Percentiles rank a stretch among this genome's conserved stretches.
phyloP scores from a whole-genome alignment of 2,329 filamentous ascomycete species.

The Xylariaceae sp. region DNA sequence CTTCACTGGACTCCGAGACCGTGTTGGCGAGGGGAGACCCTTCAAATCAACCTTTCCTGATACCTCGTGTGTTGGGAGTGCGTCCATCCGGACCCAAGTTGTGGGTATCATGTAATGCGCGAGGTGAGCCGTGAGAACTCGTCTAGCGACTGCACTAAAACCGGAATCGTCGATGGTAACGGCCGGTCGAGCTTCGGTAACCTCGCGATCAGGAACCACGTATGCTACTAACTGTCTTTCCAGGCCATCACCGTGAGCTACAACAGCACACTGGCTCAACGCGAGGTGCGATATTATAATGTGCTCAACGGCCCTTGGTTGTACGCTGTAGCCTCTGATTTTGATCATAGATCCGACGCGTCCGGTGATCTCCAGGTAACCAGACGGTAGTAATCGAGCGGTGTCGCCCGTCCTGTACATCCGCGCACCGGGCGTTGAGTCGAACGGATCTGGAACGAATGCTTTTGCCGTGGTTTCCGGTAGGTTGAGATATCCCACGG shows the following conservation, averaged over 20 bases:
- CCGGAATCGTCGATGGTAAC: conserved; percentile 65
- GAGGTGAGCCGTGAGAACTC: conserved; percentile 58
- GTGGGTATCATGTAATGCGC: conserved; percentile 81
- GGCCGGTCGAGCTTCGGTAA: conserved; percentile 50
- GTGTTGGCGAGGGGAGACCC: conserved; percentile 60
- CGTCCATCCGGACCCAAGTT: conserved; percentile 67
- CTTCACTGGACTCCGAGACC: conserved; percentile 40
- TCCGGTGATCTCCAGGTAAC: conserved; percentile 68
- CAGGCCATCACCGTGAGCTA: conserved; percentile 69
- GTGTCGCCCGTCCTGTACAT: conserved; percentile 74
- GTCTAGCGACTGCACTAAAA: conserved; percentile 64
- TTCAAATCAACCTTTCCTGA: conserved; percentile 76
- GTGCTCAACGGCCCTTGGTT: conserved; percentile 70
- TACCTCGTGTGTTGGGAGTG: conserved; percentile 69
- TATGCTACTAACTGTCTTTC: conserved; percentile 73
- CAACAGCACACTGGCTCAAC: conserved; percentile 65
- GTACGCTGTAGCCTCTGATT: conserved; percentile 70
- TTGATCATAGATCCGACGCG: conserved; percentile 78
- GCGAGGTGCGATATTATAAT: conserved; percentile 64
- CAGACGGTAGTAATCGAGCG: conserved; percentile 61
- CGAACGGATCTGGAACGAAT: conserved; percentile 63
- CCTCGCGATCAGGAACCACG: conserved; percentile 62
- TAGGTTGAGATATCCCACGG: conserved; percentile 73
- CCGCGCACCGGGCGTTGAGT: conserved; percentile 51
- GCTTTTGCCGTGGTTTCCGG: conserved; percentile 70